Base-by-base conservation (phyloP, 2,329 filamentous ascomycete genomes). In the Beauveria bassiana region DNA sequence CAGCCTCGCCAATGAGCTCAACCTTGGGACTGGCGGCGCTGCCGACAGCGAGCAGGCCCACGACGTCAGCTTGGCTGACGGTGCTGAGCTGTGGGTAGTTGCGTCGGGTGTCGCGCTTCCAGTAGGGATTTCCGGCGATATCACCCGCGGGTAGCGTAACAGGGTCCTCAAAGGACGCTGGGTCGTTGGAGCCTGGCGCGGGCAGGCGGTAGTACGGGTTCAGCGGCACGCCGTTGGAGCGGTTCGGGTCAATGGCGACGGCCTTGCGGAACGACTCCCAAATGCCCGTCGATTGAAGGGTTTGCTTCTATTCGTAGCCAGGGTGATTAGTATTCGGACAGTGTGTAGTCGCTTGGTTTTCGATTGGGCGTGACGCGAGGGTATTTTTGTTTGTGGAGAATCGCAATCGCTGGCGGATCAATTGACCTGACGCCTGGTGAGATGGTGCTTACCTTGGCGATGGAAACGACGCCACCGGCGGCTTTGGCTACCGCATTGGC, bases 191-290 rank as follows among this genome's bases (percentile, higher is more conserved):
- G 68, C 80, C 75, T 46, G 75, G 74, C 0, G 93, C 78, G 63
- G 95, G 95, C 77, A 90, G 88, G 69, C 95, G 93, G 84, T 85
- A 97, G 79, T 93, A 88, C 46, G 92, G 87, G 83, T 98, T 98
- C 70, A 99, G 80, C 52, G 95, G 95, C 22, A 99, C 80, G 75
- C 95, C 95, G 70, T 89, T 92, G 67, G 93, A 97, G 67, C 95
- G 93, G 71, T 90, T 86, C 42, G 92, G 84, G 74, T 96, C 93
- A 70, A 99, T 79, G 67, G 91, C 86, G 67, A 97, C 76, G 68
- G 88, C 73, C 68, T 86, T 85, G 74, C 93, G 92, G 74, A 99
- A 79, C 61, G 79, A 79, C 72, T 93, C 92, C 90, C 91, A 98
- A 75, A 98, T 79, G 46, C 95, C 95, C 45, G 82, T 85, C 57